Evolutionary conservation across 208 protist species (phyloP), one percentile per base, ranked within the genome.

Genomic region (Crithidia expoeki): DNA sequence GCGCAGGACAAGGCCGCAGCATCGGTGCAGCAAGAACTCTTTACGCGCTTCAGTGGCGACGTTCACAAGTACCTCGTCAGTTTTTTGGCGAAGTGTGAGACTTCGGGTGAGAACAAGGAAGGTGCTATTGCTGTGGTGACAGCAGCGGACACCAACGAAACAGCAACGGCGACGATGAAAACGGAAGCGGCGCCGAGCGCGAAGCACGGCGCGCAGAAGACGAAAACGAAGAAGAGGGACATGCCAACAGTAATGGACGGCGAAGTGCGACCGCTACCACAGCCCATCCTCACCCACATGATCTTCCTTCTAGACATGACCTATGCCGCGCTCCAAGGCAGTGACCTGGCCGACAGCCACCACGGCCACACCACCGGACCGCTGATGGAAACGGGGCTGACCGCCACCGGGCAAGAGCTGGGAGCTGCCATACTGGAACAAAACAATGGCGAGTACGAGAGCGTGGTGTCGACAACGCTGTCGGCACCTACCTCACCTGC

Each of bases 231-330:
- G 23, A 25, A 28, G 25, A 70, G 33, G 40, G 46, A 64, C 1
- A 30, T 33, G 9, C 17, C 12, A 28, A 16, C 50, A 34, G 19
- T 52, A 1, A 28, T 6, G 7, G 44, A 44, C 0, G 56, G 58
- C 14, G 58, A 58, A 4, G 63, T 81, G 55, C 27, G 42, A 17
- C 79, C 62, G 57, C 47, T 86, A 33, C 81, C 78, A 5, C 32
- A 51, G 33, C 11, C 33, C 2, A 61, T 86, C 9, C 72, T 86
- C 16, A 65, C 70, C 7, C 68, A 49, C 19, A 84, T 81, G 78
- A 44, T 66, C 10, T 77, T 79, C 30, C 55, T 79, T n/a, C 57
- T 81, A 32, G 68, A 75, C 40, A 81, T 84, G 69, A 81, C 81
- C 21, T 65, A 81, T 21, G 67, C 58, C 1, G 75, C 80, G 6